phyloP scores from a whole-genome alignment of 1,284 basidiomycete genomes.

The Ustilago shanxiensis region DNA sequence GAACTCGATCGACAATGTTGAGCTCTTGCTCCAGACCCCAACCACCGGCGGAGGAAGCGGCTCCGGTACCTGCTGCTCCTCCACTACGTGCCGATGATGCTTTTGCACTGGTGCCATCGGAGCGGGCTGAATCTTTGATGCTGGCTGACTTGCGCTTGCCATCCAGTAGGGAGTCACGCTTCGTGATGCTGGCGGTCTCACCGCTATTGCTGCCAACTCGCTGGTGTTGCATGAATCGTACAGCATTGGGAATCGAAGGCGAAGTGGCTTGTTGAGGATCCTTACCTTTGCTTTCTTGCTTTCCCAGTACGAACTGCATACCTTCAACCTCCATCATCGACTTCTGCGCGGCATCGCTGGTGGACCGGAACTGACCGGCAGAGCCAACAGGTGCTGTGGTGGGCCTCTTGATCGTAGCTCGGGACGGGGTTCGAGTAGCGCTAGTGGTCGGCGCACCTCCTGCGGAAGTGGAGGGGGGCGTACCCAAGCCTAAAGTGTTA shows the following conservation, averaged over 20 bases:
- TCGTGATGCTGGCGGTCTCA: conserved; percentile 1
- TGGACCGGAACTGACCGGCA: conserved; percentile 23
- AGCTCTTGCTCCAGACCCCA: conserved; percentile 51
- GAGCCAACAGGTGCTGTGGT: conserved; percentile 40
- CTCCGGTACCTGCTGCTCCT: neutral
- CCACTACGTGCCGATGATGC: neutral
- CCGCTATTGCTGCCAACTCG: conserved; percentile 7
- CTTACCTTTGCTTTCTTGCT: conserved; percentile 24
- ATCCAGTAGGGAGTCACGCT: conserved; percentile 21
- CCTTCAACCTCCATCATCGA: conserved; percentile 49
- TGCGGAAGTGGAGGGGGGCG: conserved; percentile 1
- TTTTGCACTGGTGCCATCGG: conserved; percentile 7
- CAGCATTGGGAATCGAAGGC: conserved; percentile 42
- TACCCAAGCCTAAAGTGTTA: neutral
- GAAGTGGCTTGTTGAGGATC: conserved; percentile 12
- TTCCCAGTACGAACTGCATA: conserved; percentile 40
- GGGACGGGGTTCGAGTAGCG: conserved; percentile 31
- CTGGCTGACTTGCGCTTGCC: conserved; percentile 15
- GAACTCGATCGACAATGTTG: conserved; percentile 35
- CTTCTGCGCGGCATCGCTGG: conserved; percentile 17
- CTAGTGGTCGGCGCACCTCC: neutral
- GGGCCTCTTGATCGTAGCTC: conserved; percentile 48
- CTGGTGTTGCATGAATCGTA: conserved; percentile 40
- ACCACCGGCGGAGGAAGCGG: conserved; percentile 1
- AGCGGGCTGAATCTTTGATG: conserved; percentile 9